Conservation (phyloP, 805 yeast species). For the Pichia heedii region DNA sequence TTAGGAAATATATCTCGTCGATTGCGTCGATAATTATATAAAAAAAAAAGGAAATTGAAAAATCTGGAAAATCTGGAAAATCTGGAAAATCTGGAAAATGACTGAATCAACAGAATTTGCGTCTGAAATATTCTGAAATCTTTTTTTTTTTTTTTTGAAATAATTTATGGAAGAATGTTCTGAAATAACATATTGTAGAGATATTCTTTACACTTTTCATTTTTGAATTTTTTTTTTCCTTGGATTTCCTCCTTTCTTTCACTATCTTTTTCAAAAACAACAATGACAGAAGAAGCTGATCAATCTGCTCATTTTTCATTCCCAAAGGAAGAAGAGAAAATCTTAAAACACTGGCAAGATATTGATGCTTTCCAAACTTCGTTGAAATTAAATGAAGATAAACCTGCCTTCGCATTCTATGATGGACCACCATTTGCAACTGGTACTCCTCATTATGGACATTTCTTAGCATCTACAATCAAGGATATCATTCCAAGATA, state of each 20-base stretch:
- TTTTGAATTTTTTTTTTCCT: neutral
- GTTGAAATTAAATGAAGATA: slow-evolving; percentile 71
- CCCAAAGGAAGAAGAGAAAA: slow-evolving; percentile 82
- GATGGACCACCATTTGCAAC: slow-evolving; percentile 99
- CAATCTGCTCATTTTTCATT: slow-evolving; percentile 46
- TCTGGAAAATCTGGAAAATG: no score
- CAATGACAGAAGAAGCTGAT: slow-evolving; percentile 25
- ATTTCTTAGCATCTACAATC: slow-evolving; percentile 90
- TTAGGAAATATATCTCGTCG: no score
- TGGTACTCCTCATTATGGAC: slow-evolving; percentile 99
- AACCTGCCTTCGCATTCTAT: slow-evolving; percentile 83
- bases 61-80: no score
- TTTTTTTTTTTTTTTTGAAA: no score
- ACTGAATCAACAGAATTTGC: no score
- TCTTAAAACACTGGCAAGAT: slow-evolving; percentile 76
- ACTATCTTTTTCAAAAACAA: neutral
- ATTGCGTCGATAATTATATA: no score
- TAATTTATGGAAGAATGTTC: no score
- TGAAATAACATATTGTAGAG: no score
- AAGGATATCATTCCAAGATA: slow-evolving; percentile 97
- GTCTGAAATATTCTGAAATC: no score
- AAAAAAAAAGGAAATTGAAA: no score
- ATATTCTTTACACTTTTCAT: neutral
- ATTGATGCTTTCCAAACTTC: slow-evolving; percentile 91
- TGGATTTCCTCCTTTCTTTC: neutral